Evolutionary conservation across 1,139 yeast genomes (phyloP), one percentile per base, ranked within the genome.

Genomic region (Kurtzmaniella quercitrusa): DNA sequence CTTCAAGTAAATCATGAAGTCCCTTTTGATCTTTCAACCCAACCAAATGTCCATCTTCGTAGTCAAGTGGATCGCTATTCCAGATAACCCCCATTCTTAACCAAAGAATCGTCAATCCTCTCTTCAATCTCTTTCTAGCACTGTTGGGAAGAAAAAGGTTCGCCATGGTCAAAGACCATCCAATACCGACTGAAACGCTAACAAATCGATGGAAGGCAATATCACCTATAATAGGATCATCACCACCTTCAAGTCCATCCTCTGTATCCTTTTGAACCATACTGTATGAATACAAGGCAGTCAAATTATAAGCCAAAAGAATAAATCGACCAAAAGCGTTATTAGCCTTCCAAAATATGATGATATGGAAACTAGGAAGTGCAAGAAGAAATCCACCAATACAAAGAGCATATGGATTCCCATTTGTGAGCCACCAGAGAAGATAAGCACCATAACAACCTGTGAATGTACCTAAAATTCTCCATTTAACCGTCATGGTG

Each of bases 171-270:
- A 88, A 66, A 0, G 95, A 94, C 91, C 94, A 87, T 0, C 83
- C 48, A 2, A 86, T 81, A 18, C 95, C 96, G 27, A 79, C 65
- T 6, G 83, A 70, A 2, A 88, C 95, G 0, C 93, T 80, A 3
- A 82, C 63, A 53, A 85, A 82, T 44, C 96, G 69, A 57, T 87
- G 95, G 56, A 83, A 73, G 0, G 95, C 95, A 59, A 88, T 84
- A 51, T 85, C 89, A n/a, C 70, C 75, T 34, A 86, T 79, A 21
- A 83, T 73, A 2, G 90, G 94, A 42, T 69, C 63, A n/a, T 73
- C 79, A 1, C 87, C 87, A 12, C 88, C 88, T 59, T 85, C 91
- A 43, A 77, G 75, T 40, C 79, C 89, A 51, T 81, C 85, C 47
- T 81, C 82, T 16, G 78, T 72, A 50, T 78, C 84, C 42, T 77